These are phyloP conservation scores for Suillus sp. DNA, from an alignment of 768 basidiomycete species.

Conservation along the genomic window DNA sequence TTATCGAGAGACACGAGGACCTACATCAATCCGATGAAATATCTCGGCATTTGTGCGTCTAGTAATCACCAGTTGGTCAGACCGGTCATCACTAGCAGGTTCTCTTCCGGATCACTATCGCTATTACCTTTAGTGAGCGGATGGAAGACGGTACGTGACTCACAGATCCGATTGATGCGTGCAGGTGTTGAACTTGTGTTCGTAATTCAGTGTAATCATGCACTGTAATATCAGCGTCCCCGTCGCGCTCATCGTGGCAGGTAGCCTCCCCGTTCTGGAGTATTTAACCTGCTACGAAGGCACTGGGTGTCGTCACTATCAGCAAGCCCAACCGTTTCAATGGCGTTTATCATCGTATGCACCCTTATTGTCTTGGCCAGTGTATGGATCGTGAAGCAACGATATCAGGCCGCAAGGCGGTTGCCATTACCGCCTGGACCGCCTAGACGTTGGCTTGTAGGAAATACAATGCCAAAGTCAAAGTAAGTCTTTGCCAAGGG, in stretches of 20 bases:
- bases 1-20: too few relatives aligned
- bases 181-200: not conserved
- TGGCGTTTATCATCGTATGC: not conserved
- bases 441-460: constrained; percentile 28
- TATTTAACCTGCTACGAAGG: not conserved
- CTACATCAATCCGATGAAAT: too few relatives aligned
- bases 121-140: not conserved
- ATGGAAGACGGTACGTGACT: not conserved
- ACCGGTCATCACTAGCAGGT: not conserved
- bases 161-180: not conserved
- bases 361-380: not conserved
- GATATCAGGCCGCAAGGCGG: not conserved
- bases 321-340: not conserved
- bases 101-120: not conserved
- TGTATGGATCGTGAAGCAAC: not conserved
- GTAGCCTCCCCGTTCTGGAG: not conserved
- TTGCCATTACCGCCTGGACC: constrained; percentile 30
- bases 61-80: not conserved
- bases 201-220: not conserved
- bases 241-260: not conserved
- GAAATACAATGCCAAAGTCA: constrained; percentile 20
- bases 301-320: not conserved
- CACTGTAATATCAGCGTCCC: not conserved
- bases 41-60: too few relatives aligned
- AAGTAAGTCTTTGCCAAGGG: constrained; percentile 25